phyloP scores from a whole-genome alignment of 2,329 filamentous ascomycete species.

The Amylocarpus encephaloides region DNA sequence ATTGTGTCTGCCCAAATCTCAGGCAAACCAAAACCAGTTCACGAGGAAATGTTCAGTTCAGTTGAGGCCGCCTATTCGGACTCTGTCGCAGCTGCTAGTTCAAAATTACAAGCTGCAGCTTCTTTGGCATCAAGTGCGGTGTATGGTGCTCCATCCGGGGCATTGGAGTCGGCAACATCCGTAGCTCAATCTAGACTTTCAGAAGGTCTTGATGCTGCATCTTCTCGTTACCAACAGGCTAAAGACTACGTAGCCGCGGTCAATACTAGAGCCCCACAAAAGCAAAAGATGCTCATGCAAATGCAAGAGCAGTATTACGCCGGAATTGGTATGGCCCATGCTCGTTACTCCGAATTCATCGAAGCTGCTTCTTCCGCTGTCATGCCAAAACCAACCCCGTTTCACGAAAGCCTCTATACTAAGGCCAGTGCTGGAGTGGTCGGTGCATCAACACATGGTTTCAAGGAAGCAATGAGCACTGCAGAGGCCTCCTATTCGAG shows the following conservation, averaged over 20 bases:
- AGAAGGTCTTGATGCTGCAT: slow-evolving; percentile 64
- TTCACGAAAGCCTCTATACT: slow-evolving; percentile 31
- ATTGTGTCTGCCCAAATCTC: slow-evolving; percentile 61
- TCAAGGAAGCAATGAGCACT: slow-evolving; percentile 21
- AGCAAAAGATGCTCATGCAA: slow-evolving; percentile 52
- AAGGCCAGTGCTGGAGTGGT: slow-evolving; percentile 20
- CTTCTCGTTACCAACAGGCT: slow-evolving; percentile 63
- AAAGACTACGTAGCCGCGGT: slow-evolving; percentile 58
- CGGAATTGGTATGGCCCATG: slow-evolving; percentile 71
- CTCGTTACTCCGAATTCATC: slow-evolving; percentile 70
- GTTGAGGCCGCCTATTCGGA: slow-evolving; percentile 63
- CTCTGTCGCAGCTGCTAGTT: slow-evolving; percentile 56
- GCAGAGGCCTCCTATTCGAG: slow-evolving; percentile 20
- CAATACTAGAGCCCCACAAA: slow-evolving; percentile 40
- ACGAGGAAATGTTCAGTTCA: slow-evolving; percentile 63
- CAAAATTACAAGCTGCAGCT: slow-evolving; percentile 50
- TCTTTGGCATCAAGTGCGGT: slow-evolving; percentile 44
- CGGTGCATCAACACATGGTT: slow-evolving; percentile 20
- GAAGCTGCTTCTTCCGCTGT: slow-evolving; percentile 64
- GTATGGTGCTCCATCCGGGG: slow-evolving; percentile 46
- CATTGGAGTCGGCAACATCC: slow-evolving; percentile 52
- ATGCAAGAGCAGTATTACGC: slow-evolving; percentile 67
- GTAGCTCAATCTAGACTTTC: slow-evolving; percentile 65
- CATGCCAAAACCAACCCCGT: slow-evolving; percentile 52
- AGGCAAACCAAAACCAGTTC: slow-evolving; percentile 61